These are phyloP conservation scores for Colletotrichum costaricense DNA, from an alignment of 2,329 filamentous ascomycete genomes.

Conservation along the genomic window DNA sequence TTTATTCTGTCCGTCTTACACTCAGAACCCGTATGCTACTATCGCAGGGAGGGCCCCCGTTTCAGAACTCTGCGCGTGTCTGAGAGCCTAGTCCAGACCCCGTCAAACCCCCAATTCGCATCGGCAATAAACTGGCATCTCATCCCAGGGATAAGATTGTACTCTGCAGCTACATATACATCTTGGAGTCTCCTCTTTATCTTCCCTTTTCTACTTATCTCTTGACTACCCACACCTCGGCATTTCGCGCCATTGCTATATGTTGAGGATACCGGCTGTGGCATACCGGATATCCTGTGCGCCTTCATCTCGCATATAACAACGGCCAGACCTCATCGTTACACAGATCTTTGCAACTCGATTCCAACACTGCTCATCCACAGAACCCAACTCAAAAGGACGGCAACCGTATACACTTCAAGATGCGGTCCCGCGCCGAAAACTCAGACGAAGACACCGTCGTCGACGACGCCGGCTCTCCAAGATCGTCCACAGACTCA, in stretches of 20 bases:
- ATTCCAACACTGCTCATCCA: background rate
- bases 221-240: background rate
- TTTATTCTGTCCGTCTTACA: background rate
- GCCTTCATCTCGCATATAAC: background rate
- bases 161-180: background rate
- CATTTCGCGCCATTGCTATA: background rate
- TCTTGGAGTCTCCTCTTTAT: background rate
- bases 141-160: slow-evolving; percentile 22
- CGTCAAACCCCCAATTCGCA: background rate
- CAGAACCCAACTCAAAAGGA: background rate
- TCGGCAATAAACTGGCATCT: slow-evolving; percentile 5
- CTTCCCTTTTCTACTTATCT: background rate
- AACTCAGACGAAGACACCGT: slow-evolving; percentile 5
- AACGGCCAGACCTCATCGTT: background rate
- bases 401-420: slow-evolving; percentile 1
- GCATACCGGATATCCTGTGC: background rate
- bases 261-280: background rate
- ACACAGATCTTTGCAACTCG: too few relatives aligned
- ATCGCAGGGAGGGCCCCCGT: background rate
- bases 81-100: background rate
- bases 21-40: background rate
- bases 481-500: background rate
- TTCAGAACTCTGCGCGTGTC: background rate
- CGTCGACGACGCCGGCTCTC: slow-evolving; percentile 1
- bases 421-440: slow-evolving; percentile 18